These are phyloP conservation scores for Mycena latifolia DNA, from an alignment of 768 basidiomycete genomes.

Conservation along the genomic window DNA sequence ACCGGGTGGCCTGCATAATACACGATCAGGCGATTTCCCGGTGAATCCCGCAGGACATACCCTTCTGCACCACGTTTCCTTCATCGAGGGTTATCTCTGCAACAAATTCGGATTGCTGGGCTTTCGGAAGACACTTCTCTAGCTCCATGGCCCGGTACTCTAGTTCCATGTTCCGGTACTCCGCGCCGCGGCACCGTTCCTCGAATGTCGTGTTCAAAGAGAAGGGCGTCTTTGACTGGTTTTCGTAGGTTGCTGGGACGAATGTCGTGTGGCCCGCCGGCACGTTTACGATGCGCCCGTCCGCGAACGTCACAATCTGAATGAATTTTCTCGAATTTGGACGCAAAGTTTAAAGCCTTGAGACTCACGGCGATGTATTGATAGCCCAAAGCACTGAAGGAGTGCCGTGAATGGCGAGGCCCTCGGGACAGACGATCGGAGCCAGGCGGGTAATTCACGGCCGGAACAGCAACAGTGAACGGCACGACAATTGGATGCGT, in stretches of 20 bases:
- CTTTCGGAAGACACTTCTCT: neutral
- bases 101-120: neutral
- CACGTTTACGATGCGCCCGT: neutral
- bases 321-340: neutral
- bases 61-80: neutral
- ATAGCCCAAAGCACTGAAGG: neutral
- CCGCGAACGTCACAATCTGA: neutral
- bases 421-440: neutral
- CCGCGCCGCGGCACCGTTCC: neutral
- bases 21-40: too few species aligned
- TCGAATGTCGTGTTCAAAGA: neutral
- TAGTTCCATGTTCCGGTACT: neutral
- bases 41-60: neutral
- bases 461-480: slow-evolving; percentile 1
- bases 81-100: neutral
- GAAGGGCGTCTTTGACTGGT: neutral
- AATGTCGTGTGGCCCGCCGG: neutral
- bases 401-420: neutral
- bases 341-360: neutral
- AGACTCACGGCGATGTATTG: neutral
- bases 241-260: neutral
- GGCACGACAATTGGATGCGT: slow-evolving; percentile 4
- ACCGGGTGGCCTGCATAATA: neutral
- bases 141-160: too few species aligned
- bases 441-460: slow-evolving; percentile 23